Evolutionary conservation across 495 filamentous ascomycete species (phyloP).

Genomic region (Xylaria telfairii): DNA sequence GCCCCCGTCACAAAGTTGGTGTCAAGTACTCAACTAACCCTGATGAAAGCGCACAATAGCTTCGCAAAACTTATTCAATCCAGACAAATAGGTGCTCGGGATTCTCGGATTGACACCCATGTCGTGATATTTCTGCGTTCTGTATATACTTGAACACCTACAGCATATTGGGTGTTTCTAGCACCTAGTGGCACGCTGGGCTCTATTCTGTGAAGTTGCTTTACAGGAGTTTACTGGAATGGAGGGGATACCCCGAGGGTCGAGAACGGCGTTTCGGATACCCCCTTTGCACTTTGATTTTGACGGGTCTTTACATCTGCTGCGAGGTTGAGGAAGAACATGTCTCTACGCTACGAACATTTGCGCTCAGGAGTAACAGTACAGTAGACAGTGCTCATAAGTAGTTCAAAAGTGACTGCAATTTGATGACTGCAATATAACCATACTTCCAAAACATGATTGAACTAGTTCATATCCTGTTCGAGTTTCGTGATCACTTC

Average conservation of each 20-base stretch:
- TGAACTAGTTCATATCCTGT: not conserved
- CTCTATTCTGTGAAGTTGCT: conserved; percentile 3
- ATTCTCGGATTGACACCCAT: not conserved
- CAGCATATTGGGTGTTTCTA: not conserved
- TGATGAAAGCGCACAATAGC: not conserved
- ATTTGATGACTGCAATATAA: not conserved
- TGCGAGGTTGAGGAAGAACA: not conserved
- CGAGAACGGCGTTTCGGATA: conserved; percentile 11
- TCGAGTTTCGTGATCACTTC: not conserved
- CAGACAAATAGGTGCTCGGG: not conserved
- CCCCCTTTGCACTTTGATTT: not conserved
- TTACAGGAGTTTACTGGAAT: conserved; percentile 15
- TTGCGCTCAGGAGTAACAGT: not conserved
- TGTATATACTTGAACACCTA: conserved; percentile 20
- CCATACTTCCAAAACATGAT: not conserved
- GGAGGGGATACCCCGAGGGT: conserved; percentile 11
- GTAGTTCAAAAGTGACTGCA: not conserved
- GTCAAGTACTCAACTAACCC: not conserved
- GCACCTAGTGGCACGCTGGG: not conserved
- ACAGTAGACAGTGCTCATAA: not conserved
- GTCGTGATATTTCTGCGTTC: not conserved
- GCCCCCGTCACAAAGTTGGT: conserved; percentile 4
- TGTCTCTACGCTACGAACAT: not conserved
- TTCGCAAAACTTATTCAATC: not conserved
- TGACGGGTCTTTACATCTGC: not conserved